phyloP scores from a whole-genome alignment of 495 filamentous ascomycete genomes.

The Hypoxylon fragiforme region DNA sequence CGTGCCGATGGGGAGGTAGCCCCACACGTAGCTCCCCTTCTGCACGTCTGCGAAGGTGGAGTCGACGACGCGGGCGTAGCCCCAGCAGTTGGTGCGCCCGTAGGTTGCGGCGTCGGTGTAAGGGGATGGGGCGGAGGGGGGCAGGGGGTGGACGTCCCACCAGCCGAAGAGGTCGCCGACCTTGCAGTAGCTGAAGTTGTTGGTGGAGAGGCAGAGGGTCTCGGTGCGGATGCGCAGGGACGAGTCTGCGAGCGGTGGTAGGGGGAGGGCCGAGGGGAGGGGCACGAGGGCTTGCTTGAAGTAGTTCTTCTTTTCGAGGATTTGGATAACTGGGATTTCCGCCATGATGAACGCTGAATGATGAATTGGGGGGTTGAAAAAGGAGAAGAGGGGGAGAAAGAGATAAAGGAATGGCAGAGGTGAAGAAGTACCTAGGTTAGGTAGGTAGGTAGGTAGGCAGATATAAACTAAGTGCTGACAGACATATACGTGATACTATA shows the following conservation, averaged over 20 bases:
- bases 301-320: constrained; percentile 44
- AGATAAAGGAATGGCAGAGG: background rate
- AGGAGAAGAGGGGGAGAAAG: background rate
- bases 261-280: constrained; percentile 33
- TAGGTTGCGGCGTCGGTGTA: constrained; percentile 54
- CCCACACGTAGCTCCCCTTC: constrained; percentile 40
- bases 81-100: constrained; percentile 61
- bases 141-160: constrained; percentile 49
- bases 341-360: constrained; percentile 23
- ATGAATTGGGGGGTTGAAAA: background rate
- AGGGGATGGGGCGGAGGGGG: constrained; percentile 49
- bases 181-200: constrained; percentile 59
- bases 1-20: constrained; percentile 49
- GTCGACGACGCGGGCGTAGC: constrained; percentile 55
- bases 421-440: too few species aligned
- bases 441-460: too few species aligned
- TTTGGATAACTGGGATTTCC: constrained; percentile 33
- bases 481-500: too few species aligned
- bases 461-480: too few species aligned
- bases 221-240: constrained; percentile 50
- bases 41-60: constrained; percentile 43
- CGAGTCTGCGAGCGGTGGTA: constrained; percentile 31
- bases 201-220: constrained; percentile 55
- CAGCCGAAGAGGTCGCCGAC: constrained; percentile 52
- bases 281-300: constrained; percentile 40